Conservation (phyloP, 805 yeast species). For the Metschnikowia gelsemii region DNA sequence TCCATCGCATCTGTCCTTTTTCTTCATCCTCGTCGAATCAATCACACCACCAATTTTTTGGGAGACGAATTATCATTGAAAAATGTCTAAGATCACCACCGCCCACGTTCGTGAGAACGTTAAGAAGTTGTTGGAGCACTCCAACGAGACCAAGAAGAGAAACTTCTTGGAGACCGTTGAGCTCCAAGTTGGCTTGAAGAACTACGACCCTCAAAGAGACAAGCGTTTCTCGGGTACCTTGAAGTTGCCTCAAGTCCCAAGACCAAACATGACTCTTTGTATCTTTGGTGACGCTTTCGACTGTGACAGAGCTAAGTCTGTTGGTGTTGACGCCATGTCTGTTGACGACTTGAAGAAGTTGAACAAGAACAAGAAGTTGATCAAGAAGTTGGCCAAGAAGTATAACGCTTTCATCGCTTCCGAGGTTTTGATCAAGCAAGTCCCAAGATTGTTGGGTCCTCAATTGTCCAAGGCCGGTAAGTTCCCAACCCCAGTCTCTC, state of each 20-base stretch:
- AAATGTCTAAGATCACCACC: conserved; percentile 88
- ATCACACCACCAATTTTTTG: conserved; percentile 53
- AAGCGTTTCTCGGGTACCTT: conserved; percentile 99
- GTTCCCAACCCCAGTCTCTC: conserved; percentile 99
- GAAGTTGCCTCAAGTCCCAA: conserved; percentile 97
- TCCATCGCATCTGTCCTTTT: conserved; percentile 9
- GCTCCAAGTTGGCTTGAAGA: conserved; percentile 99
- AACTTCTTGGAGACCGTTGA: conserved; percentile 99
- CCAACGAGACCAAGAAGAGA: conserved; percentile 98
- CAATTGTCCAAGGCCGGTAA: conserved; percentile 99
- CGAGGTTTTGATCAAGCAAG: conserved; percentile 98
- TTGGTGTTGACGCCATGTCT: conserved; percentile 99
- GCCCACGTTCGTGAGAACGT: conserved; percentile 97
- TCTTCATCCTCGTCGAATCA: conserved; percentile 58
- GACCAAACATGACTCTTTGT: conserved; percentile 99
- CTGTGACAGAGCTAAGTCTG: conserved; percentile 99
- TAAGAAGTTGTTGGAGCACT: conserved; percentile 83
- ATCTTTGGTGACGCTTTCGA: conserved; percentile 99
- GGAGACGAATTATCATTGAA: conserved; percentile 61
- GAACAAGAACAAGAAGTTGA: conserved; percentile 99
- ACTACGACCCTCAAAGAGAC: conserved; percentile 99
- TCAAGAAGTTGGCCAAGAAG: conserved; percentile 99
- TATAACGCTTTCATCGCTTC: conserved; percentile 99
- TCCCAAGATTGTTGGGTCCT: conserved; percentile 99
- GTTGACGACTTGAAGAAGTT: conserved; percentile 99